Percentiles rank a stretch among this genome's conserved stretches.
These are phyloP conservation scores for Cyclotella cryptica DNA, from an alignment of 108 stramenopile species.

Conservation along the genomic window DNA sequence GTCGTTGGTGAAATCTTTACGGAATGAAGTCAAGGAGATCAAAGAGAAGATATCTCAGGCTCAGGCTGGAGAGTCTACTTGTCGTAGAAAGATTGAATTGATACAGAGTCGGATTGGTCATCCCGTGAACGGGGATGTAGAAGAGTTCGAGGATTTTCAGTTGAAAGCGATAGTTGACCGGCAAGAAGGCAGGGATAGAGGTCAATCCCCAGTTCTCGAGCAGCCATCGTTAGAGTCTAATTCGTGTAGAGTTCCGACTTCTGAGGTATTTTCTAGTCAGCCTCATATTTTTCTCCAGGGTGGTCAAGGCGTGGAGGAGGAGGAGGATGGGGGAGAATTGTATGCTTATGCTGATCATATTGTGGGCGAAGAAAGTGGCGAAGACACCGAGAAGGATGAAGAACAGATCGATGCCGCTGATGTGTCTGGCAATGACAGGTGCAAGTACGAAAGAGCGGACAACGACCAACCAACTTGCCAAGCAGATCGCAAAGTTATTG, in stretches of 20 bases:
- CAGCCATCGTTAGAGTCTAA: not conserved
- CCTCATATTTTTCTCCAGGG: not conserved
- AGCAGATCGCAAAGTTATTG: not conserved
- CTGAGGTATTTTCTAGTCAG: conserved; percentile 2
- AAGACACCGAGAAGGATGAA: not conserved
- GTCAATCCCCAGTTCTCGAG: not conserved
- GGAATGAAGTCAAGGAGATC: conserved; percentile 72
- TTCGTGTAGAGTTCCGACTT: not conserved
- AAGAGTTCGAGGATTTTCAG: conserved; percentile 32
- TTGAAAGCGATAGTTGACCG: conserved; percentile 32
- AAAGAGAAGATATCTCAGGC: conserved; percentile 64
- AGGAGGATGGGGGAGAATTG: not conserved
- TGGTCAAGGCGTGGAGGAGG: not conserved
- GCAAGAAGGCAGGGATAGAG: not conserved
- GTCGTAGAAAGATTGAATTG: conserved; percentile 68
- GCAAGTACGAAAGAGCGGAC: not conserved
- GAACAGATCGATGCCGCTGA: not conserved
- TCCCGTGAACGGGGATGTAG: conserved; percentile 2
- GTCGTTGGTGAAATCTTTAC: conserved; percentile 60
- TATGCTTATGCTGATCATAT: not conserved
- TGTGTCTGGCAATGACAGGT: not conserved
- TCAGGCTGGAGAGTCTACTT: conserved; percentile 54
- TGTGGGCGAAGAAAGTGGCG: not conserved
- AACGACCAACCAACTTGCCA: not conserved
- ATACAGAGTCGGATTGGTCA: conserved; percentile 41